A percentile compares a stretch with the other conserved stretches of the same genome.
Evolutionary conservation across 2,329 filamentous ascomycete genomes (phyloP).

Genomic region (Ophiognomonia clavigignenti-juglandacearum): DNA sequence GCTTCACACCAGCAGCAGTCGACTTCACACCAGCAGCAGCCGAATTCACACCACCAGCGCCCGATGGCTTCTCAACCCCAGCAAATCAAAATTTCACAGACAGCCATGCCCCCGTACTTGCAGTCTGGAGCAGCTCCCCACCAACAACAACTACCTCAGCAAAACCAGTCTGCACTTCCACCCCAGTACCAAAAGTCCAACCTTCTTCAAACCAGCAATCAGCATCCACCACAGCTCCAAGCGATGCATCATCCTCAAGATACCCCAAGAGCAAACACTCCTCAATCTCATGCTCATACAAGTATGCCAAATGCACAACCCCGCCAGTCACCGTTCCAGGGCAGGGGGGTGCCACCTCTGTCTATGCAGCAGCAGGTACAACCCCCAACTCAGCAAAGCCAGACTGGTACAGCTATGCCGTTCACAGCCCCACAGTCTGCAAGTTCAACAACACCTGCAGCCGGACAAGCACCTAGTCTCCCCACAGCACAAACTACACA

Average conservation of each 20-base stretch:
- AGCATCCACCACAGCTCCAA: slow-evolving; percentile 10
- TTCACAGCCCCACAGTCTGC: slow-evolving; percentile 8
- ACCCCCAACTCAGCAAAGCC: slow-evolving; percentile 3
- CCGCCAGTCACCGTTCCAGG: slow-evolving; percentile 13
- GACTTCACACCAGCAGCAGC: background rate
- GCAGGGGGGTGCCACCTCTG: slow-evolving; percentile 5
- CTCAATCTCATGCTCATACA: slow-evolving; percentile 13
- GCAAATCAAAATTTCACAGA: no score
- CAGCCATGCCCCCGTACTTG: background rate
- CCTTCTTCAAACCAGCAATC: background rate
- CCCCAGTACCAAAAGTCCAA: background rate
- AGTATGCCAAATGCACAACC: slow-evolving; percentile 2
- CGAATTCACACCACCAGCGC: slow-evolving; percentile 20
- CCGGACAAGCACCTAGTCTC: background rate
- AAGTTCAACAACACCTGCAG: background rate
- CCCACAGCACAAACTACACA: slow-evolving; percentile 7
- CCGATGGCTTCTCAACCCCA: slow-evolving; percentile 16
- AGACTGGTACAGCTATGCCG: slow-evolving; percentile 7
- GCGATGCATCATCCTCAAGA: slow-evolving; percentile 8
- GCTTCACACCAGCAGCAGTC: slow-evolving; percentile 18
- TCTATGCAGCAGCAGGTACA: slow-evolving; percentile 12
- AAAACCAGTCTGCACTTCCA: background rate
- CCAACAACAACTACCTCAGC: slow-evolving; percentile 15
- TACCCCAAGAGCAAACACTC: slow-evolving; percentile 8
- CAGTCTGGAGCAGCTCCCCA: slow-evolving; percentile 5